These are phyloP conservation scores for Pachysandra terminalis DNA, from an alignment of 164 flowering plant genomes.

Conservation along the genomic window DNA sequence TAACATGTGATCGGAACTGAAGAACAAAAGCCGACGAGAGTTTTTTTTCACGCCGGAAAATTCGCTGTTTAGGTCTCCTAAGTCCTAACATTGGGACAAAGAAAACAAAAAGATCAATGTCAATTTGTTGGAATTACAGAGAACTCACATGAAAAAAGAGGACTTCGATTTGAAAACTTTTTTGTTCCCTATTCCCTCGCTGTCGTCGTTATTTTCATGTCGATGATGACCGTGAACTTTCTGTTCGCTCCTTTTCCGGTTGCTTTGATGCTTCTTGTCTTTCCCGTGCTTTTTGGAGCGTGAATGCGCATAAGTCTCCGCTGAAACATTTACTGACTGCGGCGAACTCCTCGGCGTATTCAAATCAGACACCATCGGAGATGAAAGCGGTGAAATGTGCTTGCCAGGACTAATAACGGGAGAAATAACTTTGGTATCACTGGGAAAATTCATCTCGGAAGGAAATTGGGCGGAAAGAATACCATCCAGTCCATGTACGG, in stretches of 20 bases:
- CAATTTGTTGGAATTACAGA: background rate
- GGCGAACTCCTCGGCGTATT: background rate
- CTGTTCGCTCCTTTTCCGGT: background rate
- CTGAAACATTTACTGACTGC: background rate
- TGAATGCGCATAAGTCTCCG: background rate
- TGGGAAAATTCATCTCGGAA: background rate
- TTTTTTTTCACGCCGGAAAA: no score
- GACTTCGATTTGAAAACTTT: no score
- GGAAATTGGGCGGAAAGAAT: conserved; percentile 11
- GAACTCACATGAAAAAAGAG: background rate
- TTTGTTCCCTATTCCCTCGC: background rate
- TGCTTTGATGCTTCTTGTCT: background rate
- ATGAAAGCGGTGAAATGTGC: background rate
- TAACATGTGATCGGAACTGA: no score
- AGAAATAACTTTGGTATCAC: background rate
- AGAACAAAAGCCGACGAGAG: no score
- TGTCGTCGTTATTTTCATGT: background rate
- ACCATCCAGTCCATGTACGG: conserved; percentile 34
- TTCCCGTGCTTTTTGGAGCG: background rate
- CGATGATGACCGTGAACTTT: background rate
- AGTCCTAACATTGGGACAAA: no score
- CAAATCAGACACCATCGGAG: background rate
- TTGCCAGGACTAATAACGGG: background rate
- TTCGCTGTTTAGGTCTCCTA: no score
- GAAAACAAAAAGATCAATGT: no score